Evolutionary conservation across 352 stramenopile species (phyloP).

Genomic region (Phytophthora ohioensis): DNA sequence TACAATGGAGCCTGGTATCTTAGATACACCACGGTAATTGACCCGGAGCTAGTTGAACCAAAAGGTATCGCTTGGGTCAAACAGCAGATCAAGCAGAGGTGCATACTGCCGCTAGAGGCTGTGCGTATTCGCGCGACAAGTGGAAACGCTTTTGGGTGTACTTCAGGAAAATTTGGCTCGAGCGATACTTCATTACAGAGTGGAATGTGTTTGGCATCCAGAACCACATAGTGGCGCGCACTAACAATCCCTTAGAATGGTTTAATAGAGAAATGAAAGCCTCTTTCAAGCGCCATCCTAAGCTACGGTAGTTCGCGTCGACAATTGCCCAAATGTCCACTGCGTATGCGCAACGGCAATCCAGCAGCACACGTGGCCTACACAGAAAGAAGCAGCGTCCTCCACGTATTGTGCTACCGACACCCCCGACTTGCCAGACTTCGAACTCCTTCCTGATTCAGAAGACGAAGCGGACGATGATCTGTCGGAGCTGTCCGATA

Average conservation of each 20-base stretch:
- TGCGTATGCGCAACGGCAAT: too few species aligned
- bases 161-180: slow-evolving; percentile 21
- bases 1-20: too few species aligned
- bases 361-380: background rate
- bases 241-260: too few species aligned
- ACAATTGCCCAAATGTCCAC: too few species aligned
- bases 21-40: too few species aligned
- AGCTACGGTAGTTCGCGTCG: too few species aligned
- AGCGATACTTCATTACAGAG: slow-evolving; percentile 1
- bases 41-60: too few species aligned
- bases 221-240: too few species aligned
- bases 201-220: slow-evolving; percentile 11
- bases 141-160: slow-evolving; percentile 28
- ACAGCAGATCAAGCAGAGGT: too few species aligned
- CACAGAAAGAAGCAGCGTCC: background rate
- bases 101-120: background rate
- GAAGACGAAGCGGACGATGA: background rate
- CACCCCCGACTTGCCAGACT: slow-evolving; percentile 1
- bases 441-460: background rate
- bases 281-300: too few species aligned
- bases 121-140: background rate
- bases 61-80: too few species aligned
- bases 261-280: too few species aligned
- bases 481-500: background rate
- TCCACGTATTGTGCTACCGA: slow-evolving; percentile 6